Evolutionary conservation across 2,329 filamentous ascomycete species (phyloP).

Genomic region (Colletotrichum cordylinicola): DNA sequence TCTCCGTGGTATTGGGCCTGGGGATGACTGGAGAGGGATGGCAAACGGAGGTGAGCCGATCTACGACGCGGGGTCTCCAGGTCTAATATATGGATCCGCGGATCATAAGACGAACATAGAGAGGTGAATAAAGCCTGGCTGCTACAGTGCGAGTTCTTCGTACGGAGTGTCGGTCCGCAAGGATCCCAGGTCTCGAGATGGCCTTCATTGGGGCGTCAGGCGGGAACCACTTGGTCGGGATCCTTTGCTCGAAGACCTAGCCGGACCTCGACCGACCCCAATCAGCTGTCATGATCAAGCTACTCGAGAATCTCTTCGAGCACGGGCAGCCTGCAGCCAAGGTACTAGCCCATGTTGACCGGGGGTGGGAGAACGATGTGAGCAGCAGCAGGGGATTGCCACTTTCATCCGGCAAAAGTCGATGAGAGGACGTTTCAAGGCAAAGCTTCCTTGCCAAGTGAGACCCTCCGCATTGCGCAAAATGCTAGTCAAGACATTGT

Average conservation of each 20-base stretch:
- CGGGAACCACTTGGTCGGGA: slow-evolving; percentile 14
- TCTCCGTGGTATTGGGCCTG: background rate
- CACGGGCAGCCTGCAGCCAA: slow-evolving; percentile 7
- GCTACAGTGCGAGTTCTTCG: background rate
- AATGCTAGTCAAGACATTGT: background rate
- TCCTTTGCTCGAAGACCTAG: slow-evolving; percentile 9
- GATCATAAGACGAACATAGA: slow-evolving; percentile 2
- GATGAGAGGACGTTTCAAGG: slow-evolving; percentile 11
- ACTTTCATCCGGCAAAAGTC: slow-evolving; percentile 16
- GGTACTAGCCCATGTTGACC: background rate
- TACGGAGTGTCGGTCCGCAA: background rate
- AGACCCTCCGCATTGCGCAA: background rate
- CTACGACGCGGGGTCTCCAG: slow-evolving; percentile 9
- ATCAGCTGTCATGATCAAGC: slow-evolving; percentile 1
- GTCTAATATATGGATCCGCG: slow-evolving; percentile 16
- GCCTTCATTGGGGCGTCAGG: background rate
- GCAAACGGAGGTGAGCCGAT: background rate
- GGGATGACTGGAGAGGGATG: background rate
- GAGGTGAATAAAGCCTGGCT: background rate
- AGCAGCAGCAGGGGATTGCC: slow-evolving; percentile 10
- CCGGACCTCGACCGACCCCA: background rate
- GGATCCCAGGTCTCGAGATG: background rate
- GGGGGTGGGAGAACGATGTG: background rate
- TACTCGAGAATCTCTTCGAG: background rate
- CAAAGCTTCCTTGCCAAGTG: slow-evolving; percentile 13